Base-by-base conservation (phyloP, 306 rosid species). In the Malus sylvestris region DNA sequence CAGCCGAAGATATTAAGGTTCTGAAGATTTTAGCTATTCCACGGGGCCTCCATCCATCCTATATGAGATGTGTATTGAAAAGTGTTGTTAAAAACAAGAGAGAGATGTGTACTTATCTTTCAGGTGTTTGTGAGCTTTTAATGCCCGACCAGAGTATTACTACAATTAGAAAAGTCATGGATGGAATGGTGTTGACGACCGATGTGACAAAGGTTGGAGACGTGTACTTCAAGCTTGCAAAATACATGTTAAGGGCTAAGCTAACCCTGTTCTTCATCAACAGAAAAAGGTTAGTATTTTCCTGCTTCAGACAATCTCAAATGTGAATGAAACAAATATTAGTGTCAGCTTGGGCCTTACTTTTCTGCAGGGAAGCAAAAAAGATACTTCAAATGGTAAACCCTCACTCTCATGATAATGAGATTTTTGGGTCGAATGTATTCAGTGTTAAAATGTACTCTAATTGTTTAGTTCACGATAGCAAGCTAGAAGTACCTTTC, bases 191-290 rank as follows among this genome's bases (percentile, higher is more conserved):
- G 57, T 85, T 85, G n/a, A 66, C 14, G 65, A 87, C 71, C 7
- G 91, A 85, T 64, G 87, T 60, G 49, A 67, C 88, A 72, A 87
- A 87, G 76, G 86, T 76, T 53, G 88, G 77, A 80, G 83, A 76
- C 25, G 84, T 84, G 55, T 81, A 81, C 33, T 71, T 77, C 79
- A 84, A 55, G 60, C 86, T 84, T 35, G 81, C 79, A 6, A 84
- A 86, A 58, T 70, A 86, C 84, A 82, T 75, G 70, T 87, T 82
- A 16, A 76, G 59, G 49, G 83, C 69, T 23, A 87, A 83, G 71
- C 85, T 27, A 42, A 69, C 74, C 78, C 84, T 83, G 85, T 76
- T 71, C 52, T 66, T 4, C 75, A 67, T 23, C 67, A 52, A 40
- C 8, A 73, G 69, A 16, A 33, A 18, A 18, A 79, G 69, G 70